Base-by-base conservation (phyloP, 768 basidiomycete genomes). In the Tremella mesenterica region DNA sequence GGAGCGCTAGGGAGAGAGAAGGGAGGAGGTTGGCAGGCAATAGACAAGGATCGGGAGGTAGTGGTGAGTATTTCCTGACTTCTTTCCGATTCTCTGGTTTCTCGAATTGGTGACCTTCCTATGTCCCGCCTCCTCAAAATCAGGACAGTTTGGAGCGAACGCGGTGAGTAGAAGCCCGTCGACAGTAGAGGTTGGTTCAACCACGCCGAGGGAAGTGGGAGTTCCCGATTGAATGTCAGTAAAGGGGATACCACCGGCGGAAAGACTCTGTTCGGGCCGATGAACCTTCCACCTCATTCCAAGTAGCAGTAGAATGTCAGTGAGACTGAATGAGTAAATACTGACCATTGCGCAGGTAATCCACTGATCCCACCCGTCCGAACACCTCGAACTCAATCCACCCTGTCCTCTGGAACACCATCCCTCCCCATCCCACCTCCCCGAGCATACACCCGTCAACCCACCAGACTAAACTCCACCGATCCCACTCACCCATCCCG, bases 361-460 rank as follows among this genome's bases (percentile, higher is more conserved):
- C 53, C 57, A 14, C 53, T 61, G 18, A 55, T 57, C 13, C 59
- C 59, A 10, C 53, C 59, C 16, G 39, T 38, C 12, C 29, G 57
- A 29, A 33, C 57, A 0, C 46, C 33, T n/a, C 43, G 48, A n/a
- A 21, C 20, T 28, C 6, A 18, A 14, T 25, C 38, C 21, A 18
- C 13, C 38, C 23, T 46, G 10, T 16, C 21, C 31, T 44, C 14
- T 28, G 39, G 23, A 54, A 20, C 16, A 44, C 44, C 29, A 28
- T 43, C 27, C 27, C 44, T 46, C 7, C 51, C 53, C n/a, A 55
- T 53, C 4, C 59, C 59, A 3, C 53, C 59, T 21, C 29, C 39
- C 12, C 38, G 57, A 45, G 33, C 57, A 1, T 34, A 27, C n/a
- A 54, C 57, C 23, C 29, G 36, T 29, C 8, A 18, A 16, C 23